These are phyloP conservation scores for Tuber magnatum DNA, from an alignment of 495 filamentous ascomycete genomes.

Conservation along the genomic window DNA sequence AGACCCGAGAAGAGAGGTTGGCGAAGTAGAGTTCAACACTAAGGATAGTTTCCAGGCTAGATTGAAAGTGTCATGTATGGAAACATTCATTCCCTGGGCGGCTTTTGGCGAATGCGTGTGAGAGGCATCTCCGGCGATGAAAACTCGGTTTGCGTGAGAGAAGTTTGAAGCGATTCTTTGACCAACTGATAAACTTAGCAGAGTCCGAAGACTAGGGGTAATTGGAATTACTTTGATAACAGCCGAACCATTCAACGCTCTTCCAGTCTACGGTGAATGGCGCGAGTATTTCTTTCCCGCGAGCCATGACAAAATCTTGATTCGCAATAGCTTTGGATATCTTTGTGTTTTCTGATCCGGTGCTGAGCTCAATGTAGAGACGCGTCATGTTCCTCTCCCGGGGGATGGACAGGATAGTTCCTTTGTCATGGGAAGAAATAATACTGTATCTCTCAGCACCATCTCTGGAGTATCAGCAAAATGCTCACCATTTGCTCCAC, in stretches of 20 bases:
- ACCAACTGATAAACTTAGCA: slow-evolving; percentile 47
- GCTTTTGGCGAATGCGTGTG: slow-evolving; percentile 80
- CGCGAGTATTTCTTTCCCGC: slow-evolving; percentile 58
- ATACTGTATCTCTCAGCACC: slow-evolving; percentile 31
- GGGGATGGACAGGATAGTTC: slow-evolving; percentile 70
- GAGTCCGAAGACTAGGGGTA: background rate
- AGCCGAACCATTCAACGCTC: slow-evolving; percentile 59
- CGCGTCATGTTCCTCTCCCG: slow-evolving; percentile 68
- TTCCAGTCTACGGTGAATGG: slow-evolving; percentile 68
- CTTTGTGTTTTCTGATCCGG: slow-evolving; percentile 57
- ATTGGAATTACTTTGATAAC: slow-evolving; percentile 49
- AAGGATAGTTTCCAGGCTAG: slow-evolving; percentile 77
- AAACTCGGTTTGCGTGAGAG: slow-evolving; percentile 60
- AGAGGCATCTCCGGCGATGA: slow-evolving; percentile 72
- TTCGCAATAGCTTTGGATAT: slow-evolving; percentile 57
- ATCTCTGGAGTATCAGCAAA: background rate
- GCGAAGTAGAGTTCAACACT: slow-evolving; percentile 57
- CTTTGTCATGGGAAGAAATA: slow-evolving; percentile 58
- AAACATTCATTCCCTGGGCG: slow-evolving; percentile 80
- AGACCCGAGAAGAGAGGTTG: slow-evolving; percentile 56
- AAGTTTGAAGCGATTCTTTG: slow-evolving; percentile 66
- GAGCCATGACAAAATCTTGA: slow-evolving; percentile 59
- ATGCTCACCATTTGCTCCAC: slow-evolving; percentile 55
- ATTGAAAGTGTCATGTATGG: slow-evolving; percentile 74
- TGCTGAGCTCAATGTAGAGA: slow-evolving; percentile 67